Conservation (phyloP, 1,139 yeast genomes). For the Yamadazyma aaseri region DNA sequence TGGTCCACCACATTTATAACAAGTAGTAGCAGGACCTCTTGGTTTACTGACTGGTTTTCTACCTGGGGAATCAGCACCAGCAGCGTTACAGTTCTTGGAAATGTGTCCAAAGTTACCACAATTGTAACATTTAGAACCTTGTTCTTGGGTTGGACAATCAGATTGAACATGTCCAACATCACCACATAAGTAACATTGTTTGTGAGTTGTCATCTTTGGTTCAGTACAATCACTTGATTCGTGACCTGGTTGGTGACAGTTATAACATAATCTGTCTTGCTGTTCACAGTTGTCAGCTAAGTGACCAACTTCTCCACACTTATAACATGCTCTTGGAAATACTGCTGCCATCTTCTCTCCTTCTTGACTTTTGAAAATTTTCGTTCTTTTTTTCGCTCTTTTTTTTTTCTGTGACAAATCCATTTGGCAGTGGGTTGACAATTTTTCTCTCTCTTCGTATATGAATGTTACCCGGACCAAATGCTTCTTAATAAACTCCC, state of each 20-base stretch:
- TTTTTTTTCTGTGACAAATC: not conserved
- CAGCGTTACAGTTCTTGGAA: constrained; percentile 65
- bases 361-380: constrained; percentile 8
- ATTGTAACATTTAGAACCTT: constrained; percentile 51
- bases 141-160: constrained; percentile 58
- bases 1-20: constrained; percentile 92
- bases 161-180: constrained; percentile 69
- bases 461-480: constrained; percentile 3
- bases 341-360: constrained; percentile 50
- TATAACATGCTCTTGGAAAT: constrained; percentile 84
- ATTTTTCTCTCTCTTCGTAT: too few relatives aligned
- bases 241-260: constrained; percentile 90
- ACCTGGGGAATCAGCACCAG: constrained; percentile 18
- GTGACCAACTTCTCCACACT: constrained; percentile 92
- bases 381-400: constrained; percentile 5
- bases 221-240: constrained; percentile 84
- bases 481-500: constrained; percentile 9
- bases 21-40: constrained; percentile 47
- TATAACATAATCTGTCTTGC: constrained; percentile 84
- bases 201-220: constrained; percentile 78
- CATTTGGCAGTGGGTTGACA: not conserved
- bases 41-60: constrained; percentile 20
- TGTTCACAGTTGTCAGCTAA: constrained; percentile 85
- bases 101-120: constrained; percentile 82
- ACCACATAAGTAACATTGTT: constrained; percentile 89